A percentile compares a stretch with the other conserved stretches of the same genome.
phyloP scores from a whole-genome alignment of 495 filamentous ascomycete genomes.

The Neurospora sp. region DNA sequence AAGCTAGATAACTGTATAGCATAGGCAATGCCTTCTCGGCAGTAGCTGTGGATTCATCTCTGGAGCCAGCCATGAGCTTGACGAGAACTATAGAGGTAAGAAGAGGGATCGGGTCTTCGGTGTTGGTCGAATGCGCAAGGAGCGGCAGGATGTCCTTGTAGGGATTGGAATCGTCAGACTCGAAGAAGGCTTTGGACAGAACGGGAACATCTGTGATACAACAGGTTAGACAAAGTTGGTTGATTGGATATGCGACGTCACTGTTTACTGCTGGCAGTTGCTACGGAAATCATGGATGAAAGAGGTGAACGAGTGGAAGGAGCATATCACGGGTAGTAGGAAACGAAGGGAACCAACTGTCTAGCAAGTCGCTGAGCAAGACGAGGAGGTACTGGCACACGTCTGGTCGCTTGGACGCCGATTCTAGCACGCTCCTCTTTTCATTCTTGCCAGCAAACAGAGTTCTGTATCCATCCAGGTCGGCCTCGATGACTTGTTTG shows the following conservation, averaged over 20 bases:
- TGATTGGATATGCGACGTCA: not conserved
- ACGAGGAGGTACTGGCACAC: constrained; percentile 93
- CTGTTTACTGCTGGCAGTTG: not conserved
- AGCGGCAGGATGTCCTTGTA: constrained; percentile 82
- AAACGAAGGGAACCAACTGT: constrained; percentile 45
- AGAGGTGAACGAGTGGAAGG: not conserved
- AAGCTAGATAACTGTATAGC: constrained; percentile 78
- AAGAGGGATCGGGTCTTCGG: constrained; percentile 79
- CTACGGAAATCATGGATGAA: not conserved
- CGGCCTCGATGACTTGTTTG: constrained; percentile 65
- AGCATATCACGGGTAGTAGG: not conserved
- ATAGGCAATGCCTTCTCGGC: constrained; percentile 69
- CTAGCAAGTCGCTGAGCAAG: constrained; percentile 76
- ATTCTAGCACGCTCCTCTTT: constrained; percentile 69
- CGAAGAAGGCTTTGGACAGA: constrained; percentile 62
- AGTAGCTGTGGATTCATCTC: constrained; percentile 44
- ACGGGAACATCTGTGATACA: constrained; percentile 57
- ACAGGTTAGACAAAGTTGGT: constrained; percentile 6
- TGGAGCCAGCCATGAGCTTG: constrained; percentile 63
- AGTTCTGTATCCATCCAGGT: constrained; percentile 64
- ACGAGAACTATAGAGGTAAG: constrained; percentile 83
- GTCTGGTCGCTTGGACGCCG: constrained; percentile 67
- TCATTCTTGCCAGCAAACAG: constrained; percentile 65
- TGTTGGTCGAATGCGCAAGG: constrained; percentile 65
- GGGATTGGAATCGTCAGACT: constrained; percentile 51